Percentiles rank a stretch among this genome's conserved stretches.
These are phyloP conservation scores for Boletus holoroseus DNA, from an alignment of 1,284 basidiomycete species.

Conservation along the genomic window DNA sequence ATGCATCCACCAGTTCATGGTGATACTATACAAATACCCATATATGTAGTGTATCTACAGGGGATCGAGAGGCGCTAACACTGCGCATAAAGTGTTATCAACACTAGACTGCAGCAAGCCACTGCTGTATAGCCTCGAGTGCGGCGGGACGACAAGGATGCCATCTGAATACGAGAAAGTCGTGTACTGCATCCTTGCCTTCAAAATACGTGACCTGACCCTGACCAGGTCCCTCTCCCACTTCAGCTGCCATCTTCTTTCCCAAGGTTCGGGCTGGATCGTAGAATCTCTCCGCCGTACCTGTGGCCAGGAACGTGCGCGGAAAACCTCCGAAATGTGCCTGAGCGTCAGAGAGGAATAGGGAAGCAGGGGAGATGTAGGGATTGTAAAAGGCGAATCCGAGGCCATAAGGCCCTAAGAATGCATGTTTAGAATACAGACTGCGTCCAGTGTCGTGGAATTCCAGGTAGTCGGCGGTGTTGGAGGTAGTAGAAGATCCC, in stretches of 20 bases:
- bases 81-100: not conserved
- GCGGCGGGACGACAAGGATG: constrained; percentile 42
- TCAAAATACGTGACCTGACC: constrained; percentile 45
- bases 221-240: constrained; percentile 34
- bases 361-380: constrained; percentile 19
- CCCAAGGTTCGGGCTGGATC: constrained; percentile 31
- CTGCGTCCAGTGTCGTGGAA: constrained; percentile 5
- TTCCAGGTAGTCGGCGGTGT: constrained; percentile 20
- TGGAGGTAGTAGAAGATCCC: constrained; percentile 25
- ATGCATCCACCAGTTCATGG: not conserved
- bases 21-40: not conserved
- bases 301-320: constrained; percentile 33
- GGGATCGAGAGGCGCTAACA: not conserved
- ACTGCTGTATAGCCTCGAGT: constrained; percentile 48
- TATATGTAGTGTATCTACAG: not conserved
- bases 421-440: constrained; percentile 13
- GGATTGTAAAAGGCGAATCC: constrained; percentile 12
- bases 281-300: constrained; percentile 32
- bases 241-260: constrained; percentile 36
- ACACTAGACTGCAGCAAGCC: constrained; percentile 15
- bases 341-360: constrained; percentile 1
- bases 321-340: constrained; percentile 34
- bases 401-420: constrained; percentile 18
- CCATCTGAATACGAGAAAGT: constrained; percentile 46
- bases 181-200: constrained; percentile 49